Evolutionary conservation across 164 flowering plant species (phyloP), one percentile per base, ranked within the genome.

Genomic region (Kalanchoe fedtschenkoi): DNA sequence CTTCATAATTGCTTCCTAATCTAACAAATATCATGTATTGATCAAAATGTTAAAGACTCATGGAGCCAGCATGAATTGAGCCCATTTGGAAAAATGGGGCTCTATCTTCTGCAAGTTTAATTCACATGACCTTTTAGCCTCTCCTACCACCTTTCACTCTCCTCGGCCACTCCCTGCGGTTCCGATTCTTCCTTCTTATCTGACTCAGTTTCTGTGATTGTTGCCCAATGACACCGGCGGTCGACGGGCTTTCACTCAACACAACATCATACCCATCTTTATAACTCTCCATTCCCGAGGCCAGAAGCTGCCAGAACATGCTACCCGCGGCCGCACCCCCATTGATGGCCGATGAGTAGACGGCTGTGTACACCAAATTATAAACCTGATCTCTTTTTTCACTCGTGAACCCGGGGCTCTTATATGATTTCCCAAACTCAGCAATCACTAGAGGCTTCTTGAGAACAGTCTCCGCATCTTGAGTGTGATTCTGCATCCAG

Each of bases 231-330:
- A 85, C 21, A 35, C 6, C 61, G 9, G 79, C 85, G 0, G 86
- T 85, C 0, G 89, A 74, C 22, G 88, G 77, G 75, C 67, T 80
- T 71, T 85, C 79, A 11, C 70, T 76, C 35, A 89, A 61, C 26
- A 90, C 66, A 21, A 90, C 73, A 63, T 83, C 95, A 38, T 90
- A 85, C 47, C 97, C 95, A 75, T 90, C 95, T 38, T 80, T 66
- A 65, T 70, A 76, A 13, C 67, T 62, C 70, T 85, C 97, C 90
- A 87, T 79, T 57, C 87, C 90, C 69, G 80, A 77, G 0, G 80
- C 47, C 2, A 87, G 65, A 26, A 87, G 81, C 62, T 89, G 96
- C 96, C 96, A 89, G 69, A 87, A 85, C 70, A 87, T 64, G 64
- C 87, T 83, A 21, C 96, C 91, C 1, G 71, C 82, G 1, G 89